These are phyloP conservation scores for Fusarium sp. DNA, from an alignment of 2,329 filamentous ascomycete species.

Conservation along the genomic window DNA sequence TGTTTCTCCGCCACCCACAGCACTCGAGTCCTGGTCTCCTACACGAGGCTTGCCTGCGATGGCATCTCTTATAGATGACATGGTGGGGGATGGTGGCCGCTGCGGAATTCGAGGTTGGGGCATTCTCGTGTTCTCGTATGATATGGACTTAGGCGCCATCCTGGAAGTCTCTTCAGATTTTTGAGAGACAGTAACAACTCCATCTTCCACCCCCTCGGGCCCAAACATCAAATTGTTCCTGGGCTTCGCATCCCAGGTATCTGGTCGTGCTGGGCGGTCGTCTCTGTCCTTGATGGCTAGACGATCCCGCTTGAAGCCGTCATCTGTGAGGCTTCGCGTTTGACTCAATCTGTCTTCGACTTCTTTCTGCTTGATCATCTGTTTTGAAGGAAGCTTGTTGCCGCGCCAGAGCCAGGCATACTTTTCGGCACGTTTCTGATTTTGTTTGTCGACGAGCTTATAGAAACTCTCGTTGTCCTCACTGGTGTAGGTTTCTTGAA, in stretches of 20 bases:
- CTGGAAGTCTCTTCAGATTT: constrained; percentile 76
- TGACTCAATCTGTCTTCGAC: constrained; percentile 66
- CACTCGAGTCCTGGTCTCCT: constrained; percentile 70
- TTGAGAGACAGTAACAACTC: constrained; percentile 72
- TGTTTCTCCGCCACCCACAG: constrained; percentile 72
- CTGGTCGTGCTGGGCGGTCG: constrained; percentile 79
- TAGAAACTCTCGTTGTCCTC: constrained; percentile 99
- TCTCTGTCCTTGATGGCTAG: constrained; percentile 75
- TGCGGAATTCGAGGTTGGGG: constrained; percentile 60
- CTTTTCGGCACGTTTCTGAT: constrained; percentile 84
- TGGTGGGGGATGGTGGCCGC: constrained; percentile 79
- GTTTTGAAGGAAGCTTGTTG: constrained; percentile 87
- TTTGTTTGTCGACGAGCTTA: constrained; percentile 89
- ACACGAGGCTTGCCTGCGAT: constrained; percentile 78
- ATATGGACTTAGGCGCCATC: constrained; percentile 80
- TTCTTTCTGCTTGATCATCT: constrained; percentile 76
- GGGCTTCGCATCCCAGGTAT: constrained; percentile 80
- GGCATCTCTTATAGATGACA: constrained; percentile 86
- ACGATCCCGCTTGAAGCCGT: constrained; percentile 68
- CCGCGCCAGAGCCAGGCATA: constrained; percentile 90
- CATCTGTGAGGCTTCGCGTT: constrained; percentile 62
- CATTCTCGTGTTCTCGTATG: constrained; percentile 87
- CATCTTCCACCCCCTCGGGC: constrained; percentile 73
- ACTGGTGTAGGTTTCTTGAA: constrained; percentile 94
- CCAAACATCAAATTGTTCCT: constrained; percentile 91